Percentiles rank a stretch among this genome's conserved stretches.
Conservation (phyloP, 441 rosid species). For the Adansonia madagascariensis region DNA sequence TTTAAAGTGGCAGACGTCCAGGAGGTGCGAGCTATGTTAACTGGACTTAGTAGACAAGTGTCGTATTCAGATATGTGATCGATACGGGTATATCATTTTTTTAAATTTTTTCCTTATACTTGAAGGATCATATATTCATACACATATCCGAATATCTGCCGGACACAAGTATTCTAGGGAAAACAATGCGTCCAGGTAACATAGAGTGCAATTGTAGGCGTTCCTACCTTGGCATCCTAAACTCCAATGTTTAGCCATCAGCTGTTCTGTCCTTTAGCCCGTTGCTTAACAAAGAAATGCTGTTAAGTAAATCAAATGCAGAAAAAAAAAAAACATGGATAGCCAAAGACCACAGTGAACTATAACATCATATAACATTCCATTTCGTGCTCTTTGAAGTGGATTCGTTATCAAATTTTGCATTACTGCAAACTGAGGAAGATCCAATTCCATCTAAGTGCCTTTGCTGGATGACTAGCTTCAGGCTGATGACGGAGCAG, state of each 20-base stretch:
- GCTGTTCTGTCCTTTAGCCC: background rate
- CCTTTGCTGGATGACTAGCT: background rate
- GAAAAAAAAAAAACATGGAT: background rate
- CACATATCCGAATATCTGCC: too few relatives aligned
- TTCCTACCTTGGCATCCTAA: background rate
- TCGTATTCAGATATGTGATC: background rate
- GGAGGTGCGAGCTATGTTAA: background rate
- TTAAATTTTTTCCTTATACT: background rate
- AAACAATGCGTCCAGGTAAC: background rate
- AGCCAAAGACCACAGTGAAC: background rate
- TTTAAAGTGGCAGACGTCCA: background rate
- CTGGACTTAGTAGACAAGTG: background rate
- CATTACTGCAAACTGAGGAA: background rate
- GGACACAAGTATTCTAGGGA: too few relatives aligned
- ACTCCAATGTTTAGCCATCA: background rate
- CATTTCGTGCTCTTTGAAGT: background rate
- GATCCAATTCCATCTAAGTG: background rate
- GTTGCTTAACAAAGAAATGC: background rate
- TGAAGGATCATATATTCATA: too few relatives aligned
- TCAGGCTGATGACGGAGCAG: background rate
- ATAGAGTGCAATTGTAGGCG: background rate
- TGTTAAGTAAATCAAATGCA: constrained; percentile 2
- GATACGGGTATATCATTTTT: background rate
- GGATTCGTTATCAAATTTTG: background rate
- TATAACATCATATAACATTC: background rate